Percentiles rank a stretch among this genome's conserved stretches.
These are phyloP conservation scores for Drechslerella dactyloides DNA, from an alignment of 2,329 filamentous ascomycete species.

Conservation along the genomic window DNA sequence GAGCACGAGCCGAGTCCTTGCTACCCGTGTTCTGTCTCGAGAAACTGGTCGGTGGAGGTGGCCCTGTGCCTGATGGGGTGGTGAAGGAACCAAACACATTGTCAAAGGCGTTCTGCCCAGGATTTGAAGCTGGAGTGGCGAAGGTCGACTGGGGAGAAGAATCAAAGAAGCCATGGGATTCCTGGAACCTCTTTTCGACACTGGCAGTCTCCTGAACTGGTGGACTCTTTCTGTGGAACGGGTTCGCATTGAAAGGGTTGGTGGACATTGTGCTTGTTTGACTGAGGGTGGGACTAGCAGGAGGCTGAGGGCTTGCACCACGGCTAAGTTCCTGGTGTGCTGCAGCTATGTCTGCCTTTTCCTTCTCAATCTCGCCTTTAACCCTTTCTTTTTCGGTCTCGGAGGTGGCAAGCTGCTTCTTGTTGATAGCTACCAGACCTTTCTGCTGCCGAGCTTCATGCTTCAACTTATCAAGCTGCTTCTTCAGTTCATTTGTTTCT, in stretches of 20 bases:
- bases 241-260: slow-evolving; percentile 68
- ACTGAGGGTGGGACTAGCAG: slow-evolving; percentile 57
- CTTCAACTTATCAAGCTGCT: slow-evolving; percentile 89
- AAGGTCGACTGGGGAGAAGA: slow-evolving; percentile 50
- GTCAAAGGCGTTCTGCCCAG: slow-evolving; percentile 76
- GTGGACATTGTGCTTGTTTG: slow-evolving; percentile 59
- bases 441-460: slow-evolving; percentile 93
- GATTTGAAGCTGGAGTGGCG: slow-evolving; percentile 52
- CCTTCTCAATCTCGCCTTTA: slow-evolving; percentile 76
- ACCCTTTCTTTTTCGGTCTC: slow-evolving; percentile 89
- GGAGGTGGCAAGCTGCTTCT: slow-evolving; percentile 90
- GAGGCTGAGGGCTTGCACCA: slow-evolving; percentile 73
- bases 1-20: slow-evolving; percentile 52
- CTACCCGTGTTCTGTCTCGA: slow-evolving; percentile 66
- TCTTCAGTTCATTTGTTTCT: slow-evolving; percentile 82
- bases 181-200: slow-evolving; percentile 56
- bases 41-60: slow-evolving; percentile 67
- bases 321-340: slow-evolving; percentile 57
- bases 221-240: slow-evolving; percentile 82
- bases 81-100: slow-evolving; percentile 81
- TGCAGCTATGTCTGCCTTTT: slow-evolving; percentile 63
- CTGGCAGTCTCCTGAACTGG: slow-evolving; percentile 58
- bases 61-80: slow-evolving; percentile 59
- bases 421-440: slow-evolving; percentile 95
- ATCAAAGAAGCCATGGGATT: slow-evolving; percentile 52